A percentile compares a stretch with the other conserved stretches of the same genome.
phyloP scores from a whole-genome alignment of 345 rosid species.

The Hibiscus mutabilis region DNA sequence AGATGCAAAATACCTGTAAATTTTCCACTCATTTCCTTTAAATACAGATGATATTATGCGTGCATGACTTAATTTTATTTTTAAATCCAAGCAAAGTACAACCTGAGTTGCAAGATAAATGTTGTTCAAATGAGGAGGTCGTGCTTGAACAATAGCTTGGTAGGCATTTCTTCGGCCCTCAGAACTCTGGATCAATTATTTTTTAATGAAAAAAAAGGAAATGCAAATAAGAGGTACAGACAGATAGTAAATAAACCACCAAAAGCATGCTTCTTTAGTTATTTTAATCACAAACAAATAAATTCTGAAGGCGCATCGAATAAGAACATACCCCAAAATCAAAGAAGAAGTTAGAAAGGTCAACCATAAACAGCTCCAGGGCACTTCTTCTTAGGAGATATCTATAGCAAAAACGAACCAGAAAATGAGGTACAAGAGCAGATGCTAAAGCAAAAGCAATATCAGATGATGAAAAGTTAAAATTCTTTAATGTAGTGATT shows the following conservation, averaged over 20 bases:
- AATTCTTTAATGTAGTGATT: background rate
- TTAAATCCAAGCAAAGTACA: constrained; percentile 13
- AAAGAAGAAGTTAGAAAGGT: constrained; percentile 93
- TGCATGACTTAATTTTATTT: too few species aligned
- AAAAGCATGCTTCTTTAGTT: background rate
- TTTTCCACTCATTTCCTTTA: background rate
- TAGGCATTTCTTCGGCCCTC: constrained; percentile 89
- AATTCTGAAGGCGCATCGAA: constrained; percentile 11
- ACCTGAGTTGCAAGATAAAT: constrained; percentile 97
- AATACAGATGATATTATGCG: background rate
- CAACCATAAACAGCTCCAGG: constrained; percentile 93
- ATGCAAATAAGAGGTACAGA: background rate
- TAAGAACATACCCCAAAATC: constrained; percentile 76
- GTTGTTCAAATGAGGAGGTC: constrained; percentile 84
- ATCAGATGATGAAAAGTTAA: background rate
- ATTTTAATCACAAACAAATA: background rate
- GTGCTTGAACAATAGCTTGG: constrained; percentile 85
- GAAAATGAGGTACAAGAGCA: constrained; percentile 14
- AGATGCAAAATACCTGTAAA: background rate
- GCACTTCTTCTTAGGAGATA: constrained; percentile 96
- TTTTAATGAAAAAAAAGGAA: background rate
- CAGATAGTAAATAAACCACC: background rate
- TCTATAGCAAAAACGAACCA: constrained; percentile 33
- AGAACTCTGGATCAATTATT: constrained; percentile 40
- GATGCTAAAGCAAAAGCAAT: constrained; percentile 12